Conservation (phyloP, 805 yeast species). For the Saturnispora besseyi region DNA sequence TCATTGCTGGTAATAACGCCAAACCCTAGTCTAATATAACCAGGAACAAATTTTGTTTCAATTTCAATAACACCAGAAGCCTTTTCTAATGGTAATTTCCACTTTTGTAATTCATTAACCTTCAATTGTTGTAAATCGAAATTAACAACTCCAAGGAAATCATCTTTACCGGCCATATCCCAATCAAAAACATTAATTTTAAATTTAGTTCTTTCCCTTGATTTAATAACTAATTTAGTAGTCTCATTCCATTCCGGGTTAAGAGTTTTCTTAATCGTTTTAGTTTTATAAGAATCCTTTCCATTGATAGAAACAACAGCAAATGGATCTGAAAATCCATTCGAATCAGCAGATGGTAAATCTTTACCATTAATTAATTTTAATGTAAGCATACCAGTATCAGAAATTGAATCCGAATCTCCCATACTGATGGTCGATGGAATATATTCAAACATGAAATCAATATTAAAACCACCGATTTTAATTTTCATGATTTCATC, state of each 20-base stretch:
- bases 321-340: constrained; percentile 74
- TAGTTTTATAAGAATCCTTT: constrained; percentile 45
- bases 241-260: constrained; percentile 73
- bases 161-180: constrained; percentile 70
- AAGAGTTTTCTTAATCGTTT: constrained; percentile 54
- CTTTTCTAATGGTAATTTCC: constrained; percentile 47
- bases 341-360: constrained; percentile 52
- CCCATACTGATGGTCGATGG: constrained; percentile 44
- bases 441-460: constrained; percentile 46
- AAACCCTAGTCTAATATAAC: constrained; percentile 56
- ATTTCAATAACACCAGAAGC: constrained; percentile 49
- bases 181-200: constrained; percentile 54
- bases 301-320: constrained; percentile 46
- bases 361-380: constrained; percentile 48
- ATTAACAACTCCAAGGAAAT: constrained; percentile 42
- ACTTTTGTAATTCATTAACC: constrained; percentile 33
- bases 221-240: constrained; percentile 48
- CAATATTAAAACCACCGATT: constrained; percentile 32
- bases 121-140: constrained; percentile 43
- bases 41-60: constrained; percentile 49
- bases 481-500: constrained; percentile 37
- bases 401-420: constrained; percentile 46
- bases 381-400: constrained; percentile 56
- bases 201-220: constrained; percentile 48
- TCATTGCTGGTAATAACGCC: constrained; percentile 39